Evolutionary conservation across 2,329 filamentous ascomycete species (phyloP).

Genomic region (Helotiales sp.): DNA sequence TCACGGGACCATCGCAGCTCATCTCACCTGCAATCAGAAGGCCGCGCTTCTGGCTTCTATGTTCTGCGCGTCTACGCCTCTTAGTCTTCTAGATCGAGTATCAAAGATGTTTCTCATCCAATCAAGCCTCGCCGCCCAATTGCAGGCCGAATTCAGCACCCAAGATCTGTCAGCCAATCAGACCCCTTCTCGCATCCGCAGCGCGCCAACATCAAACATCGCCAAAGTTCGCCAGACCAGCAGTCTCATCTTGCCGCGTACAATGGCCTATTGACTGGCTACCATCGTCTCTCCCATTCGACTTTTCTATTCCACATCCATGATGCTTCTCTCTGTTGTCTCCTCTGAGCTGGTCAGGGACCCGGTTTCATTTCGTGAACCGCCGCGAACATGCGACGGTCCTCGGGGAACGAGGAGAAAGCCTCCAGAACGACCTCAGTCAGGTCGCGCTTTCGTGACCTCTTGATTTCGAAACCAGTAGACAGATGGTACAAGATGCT

Average conservation of each 20-base stretch:
- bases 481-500: constrained; percentile 24
- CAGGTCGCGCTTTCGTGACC: constrained; percentile 16
- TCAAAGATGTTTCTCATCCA: neutral
- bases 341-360: constrained; percentile 4
- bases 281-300: neutral
- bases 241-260: constrained; percentile 19
- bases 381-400: constrained; percentile 18
- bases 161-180: constrained; percentile 20
- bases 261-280: constrained; percentile 17
- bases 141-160: neutral
- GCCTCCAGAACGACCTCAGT: constrained; percentile 13
- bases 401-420: constrained; percentile 6
- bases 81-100: neutral
- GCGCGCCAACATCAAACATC: constrained; percentile 21
- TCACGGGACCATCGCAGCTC: no score
- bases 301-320: neutral
- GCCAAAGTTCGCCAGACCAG: constrained; percentile 7
- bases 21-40: neutral
- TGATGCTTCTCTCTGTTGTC: neutral
- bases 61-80: constrained; percentile 16
- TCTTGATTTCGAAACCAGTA: constrained; percentile 16
- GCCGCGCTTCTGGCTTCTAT: constrained; percentile 16
- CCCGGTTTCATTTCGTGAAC: constrained; percentile 28
- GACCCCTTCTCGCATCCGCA: constrained; percentile 3
- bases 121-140: neutral